Base-by-base conservation (phyloP, 2,329 filamentous ascomycete species). In the Hypoxylon sp. region DNA sequence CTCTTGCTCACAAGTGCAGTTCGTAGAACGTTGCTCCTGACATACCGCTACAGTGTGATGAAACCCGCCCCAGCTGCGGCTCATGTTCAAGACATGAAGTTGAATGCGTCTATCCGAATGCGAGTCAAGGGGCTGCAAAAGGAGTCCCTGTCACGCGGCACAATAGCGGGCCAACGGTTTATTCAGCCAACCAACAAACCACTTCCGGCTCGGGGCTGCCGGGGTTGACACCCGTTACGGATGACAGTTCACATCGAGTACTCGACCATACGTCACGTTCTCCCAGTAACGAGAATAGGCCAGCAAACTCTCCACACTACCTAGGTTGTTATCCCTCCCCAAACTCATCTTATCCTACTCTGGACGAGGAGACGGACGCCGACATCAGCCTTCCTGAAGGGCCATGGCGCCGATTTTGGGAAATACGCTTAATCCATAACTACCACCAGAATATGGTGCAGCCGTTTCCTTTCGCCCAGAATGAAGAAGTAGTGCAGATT, bases 351-450 rank as follows among this genome's bases (percentile, higher is more conserved):
- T 65, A 73, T 58, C 71, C 53, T 37, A 67, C 65, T 21, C 57
- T 63, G 9, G 54, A 62, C 12, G 71, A 72, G 23, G 61, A 63
- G 37, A 9, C 45, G 16, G 74, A 75, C 48, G 37, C 60, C 9
- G 75, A 76, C 11, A 67, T 76, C 43, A 75, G 75, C 39, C 56
- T 78, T 2, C 78, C 78, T 16, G 79, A 81, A 60, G 73, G 75
- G 5, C 72, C 74, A 6, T 73, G 75, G 66, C 74, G 79, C n/a
- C 77, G 79, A 9, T 39, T 78, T 34, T 79, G 77, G 70, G 78
- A 81, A 70, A 65, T 80, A 57, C 73, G 77, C 7, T 66, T 80
- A 37, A 67, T 81, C 32, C 76, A 79, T 62, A 77, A 79, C 63
- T 75, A 76, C 48, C 73, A 79, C 48, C 67, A 71, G n/a, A 69